Percentiles rank a stretch among this genome's conserved stretches.
These are phyloP conservation scores for Colletotrichum falcatum DNA, from an alignment of 2,329 filamentous ascomycete species.

Conservation along the genomic window DNA sequence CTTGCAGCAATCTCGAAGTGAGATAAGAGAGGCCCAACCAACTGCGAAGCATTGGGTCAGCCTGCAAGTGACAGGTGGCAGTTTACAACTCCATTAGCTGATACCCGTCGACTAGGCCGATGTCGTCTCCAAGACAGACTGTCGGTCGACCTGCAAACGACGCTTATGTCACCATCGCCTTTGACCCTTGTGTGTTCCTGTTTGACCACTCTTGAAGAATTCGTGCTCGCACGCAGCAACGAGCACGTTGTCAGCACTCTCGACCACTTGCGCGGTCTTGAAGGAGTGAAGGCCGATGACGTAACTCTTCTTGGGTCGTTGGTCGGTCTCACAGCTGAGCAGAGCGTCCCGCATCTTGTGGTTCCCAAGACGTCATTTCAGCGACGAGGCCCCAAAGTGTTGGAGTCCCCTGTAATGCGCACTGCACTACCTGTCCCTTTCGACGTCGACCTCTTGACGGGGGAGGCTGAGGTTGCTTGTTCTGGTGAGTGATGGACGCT, in stretches of 20 bases:
- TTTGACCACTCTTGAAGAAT: background rate
- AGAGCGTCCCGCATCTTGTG: background rate
- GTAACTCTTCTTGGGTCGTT: background rate
- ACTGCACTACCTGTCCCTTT: background rate
- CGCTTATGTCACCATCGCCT: background rate
- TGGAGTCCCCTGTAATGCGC: background rate
- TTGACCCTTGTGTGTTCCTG: background rate
- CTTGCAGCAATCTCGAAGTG: constrained; percentile 9
- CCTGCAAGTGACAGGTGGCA: background rate
- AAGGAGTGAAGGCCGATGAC: background rate
- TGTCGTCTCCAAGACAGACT: background rate
- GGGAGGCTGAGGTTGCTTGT: background rate
- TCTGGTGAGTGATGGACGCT: background rate
- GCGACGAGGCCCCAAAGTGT: background rate
- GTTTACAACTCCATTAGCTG: background rate
- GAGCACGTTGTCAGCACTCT: background rate
- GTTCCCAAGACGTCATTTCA: background rate
- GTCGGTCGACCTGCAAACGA: background rate
- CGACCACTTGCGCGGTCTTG: background rate
- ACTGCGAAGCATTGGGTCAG: too few species aligned
- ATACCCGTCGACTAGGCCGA: background rate
- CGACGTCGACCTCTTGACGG: too few species aligned
- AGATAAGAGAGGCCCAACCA: background rate
- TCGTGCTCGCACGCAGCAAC: background rate
- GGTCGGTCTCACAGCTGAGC: background rate